phyloP scores from a whole-genome alignment of 2,329 filamentous ascomycete species.

The Alternaria longipes region DNA sequence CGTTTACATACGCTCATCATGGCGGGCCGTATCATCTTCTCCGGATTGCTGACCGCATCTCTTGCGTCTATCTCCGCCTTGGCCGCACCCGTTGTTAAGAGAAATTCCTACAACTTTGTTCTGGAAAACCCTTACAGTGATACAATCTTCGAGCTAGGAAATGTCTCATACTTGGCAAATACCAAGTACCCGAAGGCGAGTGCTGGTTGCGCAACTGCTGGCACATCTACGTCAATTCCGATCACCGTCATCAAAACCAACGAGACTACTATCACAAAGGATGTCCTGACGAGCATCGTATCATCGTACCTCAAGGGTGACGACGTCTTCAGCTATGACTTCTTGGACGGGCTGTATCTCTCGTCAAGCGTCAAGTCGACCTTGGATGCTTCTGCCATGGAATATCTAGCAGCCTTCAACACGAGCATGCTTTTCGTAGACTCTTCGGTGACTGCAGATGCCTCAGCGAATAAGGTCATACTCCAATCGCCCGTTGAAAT shows the following conservation, averaged over 20 bases:
- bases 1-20: slow-evolving; percentile 8
- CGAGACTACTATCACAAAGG: slow-evolving; percentile 38
- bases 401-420: slow-evolving; percentile 28
- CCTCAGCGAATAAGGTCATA: not conserved
- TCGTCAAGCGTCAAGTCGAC: slow-evolving; percentile 34
- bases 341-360: slow-evolving; percentile 46
- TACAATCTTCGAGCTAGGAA: slow-evolving; percentile 49
- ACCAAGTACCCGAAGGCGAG: slow-evolving; percentile 42
- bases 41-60: slow-evolving; percentile 14
- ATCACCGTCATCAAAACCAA: slow-evolving; percentile 45
- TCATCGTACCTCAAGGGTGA: slow-evolving; percentile 45
- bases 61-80: slow-evolving; percentile 19
- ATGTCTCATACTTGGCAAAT: slow-evolving; percentile 51
- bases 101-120: slow-evolving; percentile 33
- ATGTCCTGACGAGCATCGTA: slow-evolving; percentile 40
- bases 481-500: slow-evolving; percentile 20
- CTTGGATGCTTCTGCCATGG: slow-evolving; percentile 31
- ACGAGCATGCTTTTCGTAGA: slow-evolving; percentile 29
- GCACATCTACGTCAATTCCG: slow-evolving; percentile 21
- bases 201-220: slow-evolving; percentile 11
- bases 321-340: slow-evolving; percentile 51
- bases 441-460: slow-evolving; percentile 17
- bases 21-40: slow-evolving; percentile 18
- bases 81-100: slow-evolving; percentile 24
- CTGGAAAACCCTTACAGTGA: slow-evolving; percentile 37